These are phyloP conservation scores for Mariannaea elegans DNA, from an alignment of 2,329 filamentous ascomycete genomes.

Conservation along the genomic window DNA sequence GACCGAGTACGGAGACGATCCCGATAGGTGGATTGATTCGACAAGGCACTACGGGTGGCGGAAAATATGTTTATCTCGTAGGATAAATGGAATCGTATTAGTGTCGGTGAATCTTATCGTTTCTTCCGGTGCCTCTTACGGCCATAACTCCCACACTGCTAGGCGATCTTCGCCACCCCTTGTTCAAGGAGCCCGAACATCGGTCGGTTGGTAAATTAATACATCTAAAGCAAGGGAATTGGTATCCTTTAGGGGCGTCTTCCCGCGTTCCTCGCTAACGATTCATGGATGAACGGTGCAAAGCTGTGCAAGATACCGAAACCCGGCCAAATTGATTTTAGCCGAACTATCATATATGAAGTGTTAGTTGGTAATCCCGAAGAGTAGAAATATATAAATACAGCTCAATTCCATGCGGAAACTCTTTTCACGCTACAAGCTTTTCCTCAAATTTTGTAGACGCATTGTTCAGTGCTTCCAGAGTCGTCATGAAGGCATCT, in stretches of 20 bases:
- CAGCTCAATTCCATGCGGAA: neutral
- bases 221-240: neutral
- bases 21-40: slow-evolving; percentile 22
- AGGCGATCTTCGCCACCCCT: neutral
- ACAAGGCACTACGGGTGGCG: neutral
- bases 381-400: no score
- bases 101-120: neutral
- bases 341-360: no score
- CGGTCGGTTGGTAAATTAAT: neutral
- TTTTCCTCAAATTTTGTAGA: no score
- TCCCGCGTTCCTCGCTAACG: no score
- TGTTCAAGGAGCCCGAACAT: neutral
- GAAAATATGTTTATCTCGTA: neutral
- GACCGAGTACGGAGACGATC: neutral
- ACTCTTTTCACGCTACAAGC: neutral
- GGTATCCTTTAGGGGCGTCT: neutral
- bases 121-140: neutral
- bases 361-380: no score
- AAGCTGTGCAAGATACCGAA: no score
- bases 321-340: no score
- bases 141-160: neutral
- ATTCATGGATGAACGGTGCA: no score
- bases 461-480: neutral
- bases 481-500: slow-evolving; percentile 33
- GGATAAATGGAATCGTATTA: neutral